Conservation (phyloP, 768 basidiomycete species). For the Russula sp. region DNA sequence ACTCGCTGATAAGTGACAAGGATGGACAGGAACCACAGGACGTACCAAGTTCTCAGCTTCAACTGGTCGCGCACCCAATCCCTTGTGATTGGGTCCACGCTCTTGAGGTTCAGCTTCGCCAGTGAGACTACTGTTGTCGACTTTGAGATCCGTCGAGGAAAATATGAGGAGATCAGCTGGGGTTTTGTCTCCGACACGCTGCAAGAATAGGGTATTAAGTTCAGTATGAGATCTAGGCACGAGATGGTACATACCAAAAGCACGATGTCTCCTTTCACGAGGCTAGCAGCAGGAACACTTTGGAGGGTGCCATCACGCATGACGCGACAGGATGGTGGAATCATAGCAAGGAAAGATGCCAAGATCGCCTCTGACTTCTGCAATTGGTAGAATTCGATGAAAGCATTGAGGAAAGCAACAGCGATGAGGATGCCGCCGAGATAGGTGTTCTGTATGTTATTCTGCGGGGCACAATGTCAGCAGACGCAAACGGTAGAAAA, state of each 20-base stretch:
- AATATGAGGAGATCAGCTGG: slow-evolving; percentile 60
- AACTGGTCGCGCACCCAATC: slow-evolving; percentile 41
- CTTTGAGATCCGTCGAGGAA: slow-evolving; percentile 53
- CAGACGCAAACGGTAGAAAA: not conserved
- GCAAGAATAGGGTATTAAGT: slow-evolving; percentile 2
- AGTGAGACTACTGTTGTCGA: slow-evolving; percentile 64
- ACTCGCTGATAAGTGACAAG: not conserved
- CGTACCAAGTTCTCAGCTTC: slow-evolving; percentile 60
- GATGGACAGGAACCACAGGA: not conserved
- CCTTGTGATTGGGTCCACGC: slow-evolving; percentile 40
- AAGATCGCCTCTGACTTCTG: slow-evolving; percentile 70
- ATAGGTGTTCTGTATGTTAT: slow-evolving; percentile 59
- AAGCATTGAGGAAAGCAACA: slow-evolving; percentile 62
- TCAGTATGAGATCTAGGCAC: not conserved
- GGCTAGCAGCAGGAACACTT: slow-evolving; percentile 50
- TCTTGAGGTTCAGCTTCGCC: slow-evolving; percentile 69
- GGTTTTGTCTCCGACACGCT: slow-evolving; percentile 66
- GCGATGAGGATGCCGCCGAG: slow-evolving; percentile 61
- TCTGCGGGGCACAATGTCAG: slow-evolving; percentile 28
- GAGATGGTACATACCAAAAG: slow-evolving; percentile 38
- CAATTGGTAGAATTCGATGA: slow-evolving; percentile 63
- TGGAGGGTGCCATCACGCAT: slow-evolving; percentile 49
- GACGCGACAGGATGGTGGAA: slow-evolving; percentile 59
- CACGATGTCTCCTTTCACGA: slow-evolving; percentile 63
- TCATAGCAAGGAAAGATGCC: slow-evolving; percentile 67